A percentile compares a stretch with the other conserved stretches of the same genome.
Evolutionary conservation across 495 filamentous ascomycete genomes (phyloP).

Genomic region (Extremus antarcticus): DNA sequence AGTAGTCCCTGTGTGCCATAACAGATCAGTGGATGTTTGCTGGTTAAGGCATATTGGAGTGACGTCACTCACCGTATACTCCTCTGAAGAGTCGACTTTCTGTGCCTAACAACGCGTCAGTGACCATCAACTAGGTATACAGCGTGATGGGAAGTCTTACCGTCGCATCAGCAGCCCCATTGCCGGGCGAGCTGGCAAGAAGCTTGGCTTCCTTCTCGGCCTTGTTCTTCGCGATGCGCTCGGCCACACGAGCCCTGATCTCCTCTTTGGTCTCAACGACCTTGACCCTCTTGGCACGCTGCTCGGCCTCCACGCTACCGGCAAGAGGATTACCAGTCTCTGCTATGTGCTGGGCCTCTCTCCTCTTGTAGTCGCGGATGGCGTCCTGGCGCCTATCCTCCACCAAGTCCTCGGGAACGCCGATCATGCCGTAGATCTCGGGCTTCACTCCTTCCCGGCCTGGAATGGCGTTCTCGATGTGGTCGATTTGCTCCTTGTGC

Average conservation of each 20-base stretch:
- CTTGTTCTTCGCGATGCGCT: slow-evolving; percentile 17
- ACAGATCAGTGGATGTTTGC: too few species aligned
- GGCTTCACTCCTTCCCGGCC: slow-evolving; percentile 74
- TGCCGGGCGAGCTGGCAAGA: slow-evolving; percentile 15
- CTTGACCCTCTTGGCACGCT: slow-evolving; percentile 19
- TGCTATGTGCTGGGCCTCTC: slow-evolving; percentile 69
- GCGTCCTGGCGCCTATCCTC: slow-evolving; percentile 76
- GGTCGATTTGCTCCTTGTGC: slow-evolving; percentile 79
- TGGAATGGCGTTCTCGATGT: slow-evolving; percentile 82
- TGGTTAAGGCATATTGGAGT: too few species aligned
- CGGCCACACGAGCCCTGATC: slow-evolving; percentile 22
- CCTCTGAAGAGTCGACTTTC: too few species aligned
- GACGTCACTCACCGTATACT: too few species aligned
- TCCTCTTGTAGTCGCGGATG: slow-evolving; percentile 67
- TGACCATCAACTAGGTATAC: too few species aligned
- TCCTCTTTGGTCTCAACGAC: slow-evolving; percentile 15
- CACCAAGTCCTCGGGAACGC: slow-evolving; percentile 77
- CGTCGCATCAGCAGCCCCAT: slow-evolving; percentile 43
- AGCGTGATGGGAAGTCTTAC: too few species aligned
- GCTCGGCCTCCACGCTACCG: slow-evolving; percentile 28
- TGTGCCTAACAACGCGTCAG: too few species aligned
- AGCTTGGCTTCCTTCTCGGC: slow-evolving; percentile 46
- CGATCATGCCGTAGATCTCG: slow-evolving; percentile 98
- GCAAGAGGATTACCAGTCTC: slow-evolving; percentile 73
- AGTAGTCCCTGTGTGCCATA: too few species aligned